Conservation (phyloP, 1,284 basidiomycete species). For the Mycena sp. region DNA sequence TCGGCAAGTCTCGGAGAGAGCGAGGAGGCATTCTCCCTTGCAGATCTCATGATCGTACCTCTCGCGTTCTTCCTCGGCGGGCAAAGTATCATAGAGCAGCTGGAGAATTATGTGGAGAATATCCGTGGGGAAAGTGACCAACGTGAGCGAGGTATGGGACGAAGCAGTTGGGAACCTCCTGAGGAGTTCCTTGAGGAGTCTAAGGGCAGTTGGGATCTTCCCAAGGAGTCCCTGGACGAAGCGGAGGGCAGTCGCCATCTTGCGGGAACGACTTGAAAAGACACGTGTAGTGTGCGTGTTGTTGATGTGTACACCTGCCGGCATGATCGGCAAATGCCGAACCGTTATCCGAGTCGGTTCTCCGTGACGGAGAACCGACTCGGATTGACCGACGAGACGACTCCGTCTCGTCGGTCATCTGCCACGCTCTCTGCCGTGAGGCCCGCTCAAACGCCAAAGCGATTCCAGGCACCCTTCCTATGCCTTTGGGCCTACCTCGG, state of each 20-base stretch:
- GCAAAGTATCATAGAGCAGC: background rate
- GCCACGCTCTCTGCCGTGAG: too few relatives aligned
- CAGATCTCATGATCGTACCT: conserved; percentile 6
- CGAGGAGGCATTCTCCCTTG: background rate
- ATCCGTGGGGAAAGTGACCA: conserved; percentile 1
- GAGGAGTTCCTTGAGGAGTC: background rate
- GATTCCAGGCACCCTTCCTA: too few relatives aligned
- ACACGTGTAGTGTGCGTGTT: background rate
- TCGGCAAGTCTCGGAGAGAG: conserved; percentile 6
- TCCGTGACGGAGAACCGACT: too few relatives aligned
- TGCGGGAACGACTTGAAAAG: too few relatives aligned
- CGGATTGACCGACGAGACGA: too few relatives aligned
- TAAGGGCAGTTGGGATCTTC: background rate
- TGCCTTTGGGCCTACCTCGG: too few relatives aligned
- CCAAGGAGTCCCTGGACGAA: background rate
- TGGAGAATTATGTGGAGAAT: conserved; percentile 3
- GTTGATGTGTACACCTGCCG: too few relatives aligned
- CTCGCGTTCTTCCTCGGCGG: background rate
- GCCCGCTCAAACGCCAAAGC: too few relatives aligned
- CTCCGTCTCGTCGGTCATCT: too few relatives aligned
- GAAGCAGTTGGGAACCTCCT: background rate
- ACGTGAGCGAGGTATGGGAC: background rate
- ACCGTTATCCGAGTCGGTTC: too few relatives aligned
- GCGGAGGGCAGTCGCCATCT: background rate
- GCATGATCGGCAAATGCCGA: too few relatives aligned